Evolutionary conservation across 345 rosid species (phyloP).

Genomic region (Hirschfeldia incana): DNA sequence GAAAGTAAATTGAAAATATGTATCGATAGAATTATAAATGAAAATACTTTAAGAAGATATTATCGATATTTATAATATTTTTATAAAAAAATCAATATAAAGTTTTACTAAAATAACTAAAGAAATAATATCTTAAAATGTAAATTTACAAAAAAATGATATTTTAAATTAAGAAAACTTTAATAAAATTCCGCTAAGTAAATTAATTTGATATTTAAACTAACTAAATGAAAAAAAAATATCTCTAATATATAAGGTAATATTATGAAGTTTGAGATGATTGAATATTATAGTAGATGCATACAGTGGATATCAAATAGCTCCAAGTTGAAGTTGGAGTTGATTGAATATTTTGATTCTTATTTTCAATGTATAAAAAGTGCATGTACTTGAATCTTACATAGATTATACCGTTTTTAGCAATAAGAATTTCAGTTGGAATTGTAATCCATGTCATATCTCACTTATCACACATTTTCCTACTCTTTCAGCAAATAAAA

Average conservation of each 20-base stretch:
- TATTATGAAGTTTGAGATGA: not conserved
- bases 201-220: not conserved
- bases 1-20: not conserved
- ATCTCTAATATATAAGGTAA: not conserved
- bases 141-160: not conserved
- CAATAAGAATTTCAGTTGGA: slow-evolving; percentile 59
- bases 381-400: not conserved
- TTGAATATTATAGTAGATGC: not conserved
- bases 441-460: slow-evolving; percentile 58
- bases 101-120: not conserved
- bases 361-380: not conserved
- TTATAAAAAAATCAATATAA: no score
- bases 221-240: not conserved
- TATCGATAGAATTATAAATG: not conserved
- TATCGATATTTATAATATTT: not conserved
- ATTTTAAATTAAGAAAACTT: no score
- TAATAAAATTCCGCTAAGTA: not conserved
- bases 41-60: no score
- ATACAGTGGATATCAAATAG: not conserved
- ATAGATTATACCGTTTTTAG: slow-evolving; percentile 52
- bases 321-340: not conserved
- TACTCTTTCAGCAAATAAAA: slow-evolving; percentile 50
- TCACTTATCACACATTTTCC: slow-evolving; percentile 72
- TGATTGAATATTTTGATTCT: no score
- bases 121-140: not conserved